Base-by-base conservation (phyloP, 2,329 filamentous ascomycete species). In the Chrysoporthe austroafricana region DNA sequence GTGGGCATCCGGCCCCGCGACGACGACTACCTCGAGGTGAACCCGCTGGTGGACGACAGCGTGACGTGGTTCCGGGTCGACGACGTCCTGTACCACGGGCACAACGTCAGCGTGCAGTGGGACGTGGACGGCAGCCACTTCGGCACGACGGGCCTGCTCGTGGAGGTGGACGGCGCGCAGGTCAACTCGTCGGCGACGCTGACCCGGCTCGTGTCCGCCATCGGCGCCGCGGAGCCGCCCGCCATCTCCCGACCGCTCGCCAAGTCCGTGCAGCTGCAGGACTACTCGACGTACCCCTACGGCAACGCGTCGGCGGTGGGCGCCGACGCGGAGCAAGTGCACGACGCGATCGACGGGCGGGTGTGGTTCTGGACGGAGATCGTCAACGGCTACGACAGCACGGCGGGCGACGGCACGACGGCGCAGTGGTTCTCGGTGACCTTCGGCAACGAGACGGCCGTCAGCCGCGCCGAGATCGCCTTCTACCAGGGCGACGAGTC, bases 41-140 rank as follows among this genome's bases (percentile, higher is more conserved):
- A 80, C 65, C 80, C 80, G 0, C 73, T 79, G 1, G 75, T 77
- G 0, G 74, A 76, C n/a, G 68, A 69, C 32, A 70, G 73, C 16
- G 74, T 81, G 2, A 70, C 73, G 0, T 82, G 78, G 71, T 82
- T 82, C 75, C 78, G 80, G 7, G 75, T 77, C 1, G 79, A 82
- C 66, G 73, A 76, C 26, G 74, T 82, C 16, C 67, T 77, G 3
- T 82, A 82, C 70, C 80, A 82, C 69, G 80, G 80, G 3, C 77
- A 78, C 64, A 75, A 77, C 14, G 71, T 82, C 32, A 76, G 77
- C 18, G 75, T 82, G 0, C 78, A 81, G 69, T 82, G 80, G 79
- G 79, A 82, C 36, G 73, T 72, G 1, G 71, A 71, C 62, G 78
- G 78, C 2, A 74, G 73, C 0, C 74, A 71, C 43, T 80, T 78